Evolutionary conservation across 208 protist genomes (phyloP).

Genomic region (Leishmania martiniquensis): DNA sequence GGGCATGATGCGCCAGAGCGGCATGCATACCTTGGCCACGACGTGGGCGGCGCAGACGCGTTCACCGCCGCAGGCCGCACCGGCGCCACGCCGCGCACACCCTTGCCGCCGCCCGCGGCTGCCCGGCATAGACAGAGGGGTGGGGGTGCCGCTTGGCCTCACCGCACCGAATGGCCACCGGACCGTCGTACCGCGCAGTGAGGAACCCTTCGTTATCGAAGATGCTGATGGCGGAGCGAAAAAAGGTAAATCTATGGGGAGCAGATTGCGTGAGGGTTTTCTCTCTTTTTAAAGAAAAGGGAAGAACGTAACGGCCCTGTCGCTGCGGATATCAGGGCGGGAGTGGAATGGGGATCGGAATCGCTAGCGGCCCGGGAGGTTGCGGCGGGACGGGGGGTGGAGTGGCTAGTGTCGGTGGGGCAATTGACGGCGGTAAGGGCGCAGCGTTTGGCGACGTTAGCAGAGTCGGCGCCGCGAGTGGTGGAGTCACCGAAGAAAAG

Average conservation of each 20-base stretch:
- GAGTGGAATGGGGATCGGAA: constrained; percentile 28
- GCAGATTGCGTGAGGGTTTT: background rate
- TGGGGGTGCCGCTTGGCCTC: background rate
- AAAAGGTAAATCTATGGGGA: background rate
- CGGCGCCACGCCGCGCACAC: too few species aligned
- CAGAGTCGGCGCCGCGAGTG: constrained; percentile 10
- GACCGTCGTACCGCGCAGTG: background rate
- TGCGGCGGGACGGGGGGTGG: constrained; percentile 1
- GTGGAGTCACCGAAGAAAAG: constrained; percentile 5
- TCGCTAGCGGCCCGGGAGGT: constrained; percentile 1
- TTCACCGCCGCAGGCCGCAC: background rate
- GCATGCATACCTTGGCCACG: background rate
- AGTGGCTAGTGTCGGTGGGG: background rate
- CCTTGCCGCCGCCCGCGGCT: background rate
- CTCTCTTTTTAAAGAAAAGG: background rate
- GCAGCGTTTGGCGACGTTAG: constrained; percentile 16
- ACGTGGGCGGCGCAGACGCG: background rate
- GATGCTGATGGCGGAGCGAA: background rate
- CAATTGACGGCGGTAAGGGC: constrained; percentile 1
- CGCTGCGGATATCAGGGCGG: constrained; percentile 2
- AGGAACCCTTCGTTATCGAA: too few species aligned
- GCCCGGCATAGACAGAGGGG: background rate
- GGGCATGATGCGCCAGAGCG: too few species aligned
- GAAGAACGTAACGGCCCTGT: background rate
- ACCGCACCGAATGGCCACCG: too few species aligned